phyloP scores from a whole-genome alignment of 2,329 filamentous ascomycete genomes.

The Macroventuria anomochaeta region DNA sequence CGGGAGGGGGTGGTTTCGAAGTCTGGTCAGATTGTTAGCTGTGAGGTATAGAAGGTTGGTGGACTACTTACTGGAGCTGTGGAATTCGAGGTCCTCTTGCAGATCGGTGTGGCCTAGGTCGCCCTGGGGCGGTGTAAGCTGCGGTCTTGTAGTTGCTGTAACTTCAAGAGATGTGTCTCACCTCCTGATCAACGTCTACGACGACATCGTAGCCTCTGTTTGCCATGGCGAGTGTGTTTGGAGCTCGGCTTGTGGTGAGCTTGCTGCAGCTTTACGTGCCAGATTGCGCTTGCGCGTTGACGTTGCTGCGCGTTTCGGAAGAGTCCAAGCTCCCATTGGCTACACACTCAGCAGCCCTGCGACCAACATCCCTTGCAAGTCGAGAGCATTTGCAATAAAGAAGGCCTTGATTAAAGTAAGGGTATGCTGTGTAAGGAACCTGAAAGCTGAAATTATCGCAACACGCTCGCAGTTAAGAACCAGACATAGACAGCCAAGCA shows the following conservation, averaged over 20 bases:
- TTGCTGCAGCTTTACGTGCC: slow-evolving; percentile 39
- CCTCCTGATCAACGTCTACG: slow-evolving; percentile 96
- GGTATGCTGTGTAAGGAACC: too few relatives aligned
- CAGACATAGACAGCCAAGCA: too few relatives aligned
- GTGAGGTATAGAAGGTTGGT: not conserved
- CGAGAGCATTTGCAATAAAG: too few relatives aligned
- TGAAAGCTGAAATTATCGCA: too few relatives aligned
- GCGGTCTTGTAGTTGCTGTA: not conserved
- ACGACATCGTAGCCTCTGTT: slow-evolving; percentile 96
- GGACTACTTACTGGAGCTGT: slow-evolving; percentile 73
- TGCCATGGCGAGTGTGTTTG: slow-evolving; percentile 62
- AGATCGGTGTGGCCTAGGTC: slow-evolving; percentile 98
- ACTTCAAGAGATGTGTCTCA: slow-evolving; percentile 49
- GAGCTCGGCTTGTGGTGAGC: slow-evolving; percentile 23
- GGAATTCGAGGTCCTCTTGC: slow-evolving; percentile 98
- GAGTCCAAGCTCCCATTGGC: slow-evolving; percentile 21
- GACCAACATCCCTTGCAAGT: too few relatives aligned
- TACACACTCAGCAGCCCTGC: not conserved
- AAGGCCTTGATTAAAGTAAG: too few relatives aligned
- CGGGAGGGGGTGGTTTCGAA: slow-evolving; percentile 68
- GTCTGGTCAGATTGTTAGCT: slow-evolving; percentile 52
- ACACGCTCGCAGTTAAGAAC: too few relatives aligned
- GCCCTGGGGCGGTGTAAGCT: slow-evolving; percentile 65
- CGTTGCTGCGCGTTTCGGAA: slow-evolving; percentile 29
- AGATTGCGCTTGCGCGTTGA: slow-evolving; percentile 44